phyloP scores from a whole-genome alignment of 139 green algal species.

The Chara braunii region DNA sequence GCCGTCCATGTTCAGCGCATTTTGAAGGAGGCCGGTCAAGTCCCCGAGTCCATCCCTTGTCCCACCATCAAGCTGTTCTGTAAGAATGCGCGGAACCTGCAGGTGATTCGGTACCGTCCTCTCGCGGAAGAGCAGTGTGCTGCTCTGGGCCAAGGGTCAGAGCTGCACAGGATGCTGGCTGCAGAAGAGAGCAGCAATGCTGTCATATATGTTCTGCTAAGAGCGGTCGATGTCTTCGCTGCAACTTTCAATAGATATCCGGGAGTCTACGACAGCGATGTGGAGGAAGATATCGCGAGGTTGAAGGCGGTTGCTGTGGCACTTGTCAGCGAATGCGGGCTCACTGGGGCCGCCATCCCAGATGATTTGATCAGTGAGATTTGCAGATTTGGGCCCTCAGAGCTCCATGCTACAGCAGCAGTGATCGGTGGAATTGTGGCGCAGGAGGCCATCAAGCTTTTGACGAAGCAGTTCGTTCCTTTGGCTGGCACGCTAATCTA shows the following conservation, averaged over 20 bases:
- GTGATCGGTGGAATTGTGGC: conserved; percentile 85
- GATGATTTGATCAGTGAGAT: conserved; percentile 57
- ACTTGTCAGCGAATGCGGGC: conserved; percentile 42
- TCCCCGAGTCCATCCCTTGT: conserved; percentile 42
- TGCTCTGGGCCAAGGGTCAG: no score
- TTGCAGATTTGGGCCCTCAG: conserved; percentile 57
- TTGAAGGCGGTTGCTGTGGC: conserved; percentile 51
- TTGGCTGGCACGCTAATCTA: conserved; percentile 72
- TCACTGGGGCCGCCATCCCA: neutral
- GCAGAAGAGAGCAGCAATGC: conserved; percentile 39
- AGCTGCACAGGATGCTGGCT: conserved; percentile 9
- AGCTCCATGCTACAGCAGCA: conserved; percentile 78
- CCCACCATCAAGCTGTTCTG: conserved; percentile 61
- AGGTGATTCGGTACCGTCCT: conserved; percentile 50
- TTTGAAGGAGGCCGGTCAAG: conserved; percentile 49
- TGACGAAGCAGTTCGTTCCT: conserved; percentile 88
- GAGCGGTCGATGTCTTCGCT: conserved; percentile 64
- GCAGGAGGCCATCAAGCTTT: conserved; percentile 93
- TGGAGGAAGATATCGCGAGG: conserved; percentile 64
- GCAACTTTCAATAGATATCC: conserved; percentile 49
- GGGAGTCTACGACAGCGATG: conserved; percentile 44
- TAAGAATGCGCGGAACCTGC: conserved; percentile 70
- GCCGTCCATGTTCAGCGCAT: conserved; percentile 37
- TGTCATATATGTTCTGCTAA: conserved; percentile 71
- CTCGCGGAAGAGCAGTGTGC: conserved; percentile 56